Evolutionary conservation across 352 stramenopile genomes (phyloP), one percentile per base, ranked within the genome.

Genomic region (Globisporangium splendens): DNA sequence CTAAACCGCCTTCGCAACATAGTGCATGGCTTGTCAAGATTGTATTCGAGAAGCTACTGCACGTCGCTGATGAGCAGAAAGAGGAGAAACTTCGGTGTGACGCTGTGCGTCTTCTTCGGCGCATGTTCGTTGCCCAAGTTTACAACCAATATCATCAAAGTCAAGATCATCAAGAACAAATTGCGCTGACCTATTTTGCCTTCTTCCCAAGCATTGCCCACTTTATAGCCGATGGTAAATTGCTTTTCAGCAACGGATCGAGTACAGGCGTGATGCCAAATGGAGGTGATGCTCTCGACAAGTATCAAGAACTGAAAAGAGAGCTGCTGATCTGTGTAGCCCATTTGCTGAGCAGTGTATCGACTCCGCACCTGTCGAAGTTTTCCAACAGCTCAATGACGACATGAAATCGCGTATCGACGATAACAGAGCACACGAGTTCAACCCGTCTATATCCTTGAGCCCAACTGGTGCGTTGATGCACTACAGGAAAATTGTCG

Each of bases 341-440:
- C 1, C 79, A 91, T 48, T 56, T 91, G 28, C 62, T 91, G 12
- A 83, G 71, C 61, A 85, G 69, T 33, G 77, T 91, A 14, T 85
- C 78, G 8, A 71, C 51, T 0, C 28, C 54, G 20, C 69, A 81
- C 15, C 49, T 91, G 7, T 59, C 61, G 1, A 66, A 59, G 38
- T 84, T 87, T 54, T 90, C 39, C 57, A 62, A 2, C 59, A 70
- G n/a, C 50, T 56, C 43, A 50, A 59, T 14, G 51, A 5, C n/a
- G 24, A 41, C n/a, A 20, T 31, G 17, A 22, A 15, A 12, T 8
- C 38, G 18, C 44, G 41, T 11, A 3, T 1, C 7, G 17, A 51
- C 1, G 11, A 8, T 14, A 31, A 13, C 39, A 15, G 15, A 7
- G 4, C 20, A 28, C 22, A n/a, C 0, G 14, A 38, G 14, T 46